Conservation (phyloP, 495 filamentous ascomycete species). For the Cercophora scortea region DNA sequence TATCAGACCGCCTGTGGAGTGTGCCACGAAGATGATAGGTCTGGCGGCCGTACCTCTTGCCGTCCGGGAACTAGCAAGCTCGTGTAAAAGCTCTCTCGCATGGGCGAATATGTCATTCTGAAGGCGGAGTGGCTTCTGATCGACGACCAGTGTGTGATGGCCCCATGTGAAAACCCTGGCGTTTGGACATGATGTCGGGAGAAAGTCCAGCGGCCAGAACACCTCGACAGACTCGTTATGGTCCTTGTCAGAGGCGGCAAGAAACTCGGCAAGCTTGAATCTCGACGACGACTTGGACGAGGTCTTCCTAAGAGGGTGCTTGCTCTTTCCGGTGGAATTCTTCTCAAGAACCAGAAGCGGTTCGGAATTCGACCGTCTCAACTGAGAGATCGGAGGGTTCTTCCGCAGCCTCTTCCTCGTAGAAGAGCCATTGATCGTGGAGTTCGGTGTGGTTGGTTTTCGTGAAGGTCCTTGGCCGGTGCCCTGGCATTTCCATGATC, state of each 20-base stretch:
- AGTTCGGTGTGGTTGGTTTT: slow-evolving; percentile 7
- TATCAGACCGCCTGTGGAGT: slow-evolving; percentile 30
- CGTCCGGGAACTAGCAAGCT: slow-evolving; percentile 15
- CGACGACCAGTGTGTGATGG: slow-evolving; percentile 21
- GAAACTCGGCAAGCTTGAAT: slow-evolving; percentile 7
- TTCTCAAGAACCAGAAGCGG: slow-evolving; percentile 7
- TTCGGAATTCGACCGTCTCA: slow-evolving; percentile 16
- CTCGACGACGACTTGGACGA: slow-evolving; percentile 19
- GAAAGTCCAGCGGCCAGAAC: slow-evolving; percentile 29
- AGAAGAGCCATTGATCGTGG: slow-evolving; percentile 4
- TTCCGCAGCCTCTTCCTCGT: slow-evolving; percentile 11
- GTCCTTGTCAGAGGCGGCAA: neutral
- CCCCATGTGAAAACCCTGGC: slow-evolving; percentile 29
- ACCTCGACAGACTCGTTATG: slow-evolving; percentile 5
- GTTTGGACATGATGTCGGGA: slow-evolving; percentile 25
- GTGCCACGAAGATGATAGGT: slow-evolving; percentile 26
- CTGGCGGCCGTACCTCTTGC: slow-evolving; percentile 5
- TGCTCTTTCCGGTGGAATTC: neutral
- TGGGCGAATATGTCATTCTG: slow-evolving; percentile 28
- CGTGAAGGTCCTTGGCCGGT: neutral
- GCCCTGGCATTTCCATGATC: slow-evolving; percentile 22
- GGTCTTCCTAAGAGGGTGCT: slow-evolving; percentile 8
- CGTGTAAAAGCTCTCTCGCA: slow-evolving; percentile 20
- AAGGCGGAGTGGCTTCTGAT: slow-evolving; percentile 18
- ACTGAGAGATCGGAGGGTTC: slow-evolving; percentile 2